phyloP scores from a whole-genome alignment of 148 eudicot species.

The Heliosperma pusillum region DNA sequence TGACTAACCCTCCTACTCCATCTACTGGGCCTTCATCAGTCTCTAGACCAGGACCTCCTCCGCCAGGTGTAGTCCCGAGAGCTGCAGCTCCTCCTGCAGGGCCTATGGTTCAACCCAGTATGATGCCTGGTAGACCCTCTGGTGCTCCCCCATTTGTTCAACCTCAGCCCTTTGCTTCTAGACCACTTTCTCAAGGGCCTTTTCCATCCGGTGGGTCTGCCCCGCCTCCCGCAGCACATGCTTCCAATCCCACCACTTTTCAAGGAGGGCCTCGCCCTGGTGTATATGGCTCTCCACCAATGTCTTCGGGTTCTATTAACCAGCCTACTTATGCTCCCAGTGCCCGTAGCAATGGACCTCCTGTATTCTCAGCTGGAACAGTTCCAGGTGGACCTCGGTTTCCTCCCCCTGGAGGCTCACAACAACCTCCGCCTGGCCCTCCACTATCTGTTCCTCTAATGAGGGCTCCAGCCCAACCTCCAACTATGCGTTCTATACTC shows the following conservation, averaged over 20 bases:
- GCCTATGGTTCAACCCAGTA: conserved; percentile 45
- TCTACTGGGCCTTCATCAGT: conserved; percentile 41
- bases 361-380: conserved; percentile 39
- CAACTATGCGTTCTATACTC: conserved; percentile 45
- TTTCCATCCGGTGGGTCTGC: conserved; percentile 24
- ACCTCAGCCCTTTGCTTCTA: conserved; percentile 48
- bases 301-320: conserved; percentile 30
- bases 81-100: conserved; percentile 43
- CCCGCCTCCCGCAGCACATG: conserved; percentile 30
- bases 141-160: conserved; percentile 43
- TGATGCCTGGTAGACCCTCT: conserved; percentile 44
- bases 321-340: conserved; percentile 38
- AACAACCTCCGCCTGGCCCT: conserved; percentile 50
- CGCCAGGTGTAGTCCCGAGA: conserved; percentile 72
- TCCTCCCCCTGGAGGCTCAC: conserved; percentile 48
- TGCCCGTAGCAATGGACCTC: conserved; percentile 60
- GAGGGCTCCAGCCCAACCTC: conserved; percentile 49
- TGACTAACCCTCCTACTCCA: conserved; percentile 31
- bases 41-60: conserved; percentile 68
- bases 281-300: conserved; percentile 48
- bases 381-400: conserved; percentile 51
- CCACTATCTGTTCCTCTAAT: conserved; percentile 34
- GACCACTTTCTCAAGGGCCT: conserved; percentile 48
- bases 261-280: conserved; percentile 42
- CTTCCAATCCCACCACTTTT: conserved; percentile 33